phyloP scores from a whole-genome alignment of 768 basidiomycete genomes.

The Boletus rubroflammeus region DNA sequence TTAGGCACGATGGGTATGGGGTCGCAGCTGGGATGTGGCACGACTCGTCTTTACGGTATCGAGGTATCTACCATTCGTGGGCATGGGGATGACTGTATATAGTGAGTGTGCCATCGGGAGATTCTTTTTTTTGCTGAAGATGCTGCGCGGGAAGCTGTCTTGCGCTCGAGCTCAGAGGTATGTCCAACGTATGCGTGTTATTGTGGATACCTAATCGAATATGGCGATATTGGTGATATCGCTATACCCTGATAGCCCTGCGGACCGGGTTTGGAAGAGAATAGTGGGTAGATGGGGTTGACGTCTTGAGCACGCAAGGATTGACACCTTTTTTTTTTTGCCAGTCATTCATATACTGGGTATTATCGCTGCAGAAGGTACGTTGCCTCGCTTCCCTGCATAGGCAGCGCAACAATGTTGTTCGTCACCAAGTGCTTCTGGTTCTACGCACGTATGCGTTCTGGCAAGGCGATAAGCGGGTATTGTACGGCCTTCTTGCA shows the following conservation, averaged over 20 bases:
- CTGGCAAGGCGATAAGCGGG: conserved; percentile 11
- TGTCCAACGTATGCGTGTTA: not conserved
- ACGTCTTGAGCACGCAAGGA: not conserved
- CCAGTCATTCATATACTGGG: conserved; percentile 10
- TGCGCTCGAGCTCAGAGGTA: conserved; percentile 7
- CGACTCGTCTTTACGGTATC: conserved; percentile 16
- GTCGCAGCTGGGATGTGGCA: conserved; percentile 12
- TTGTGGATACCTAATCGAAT: not conserved
- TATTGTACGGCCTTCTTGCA: conserved; percentile 11
- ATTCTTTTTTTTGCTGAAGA: not conserved
- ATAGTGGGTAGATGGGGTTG: conserved; percentile 5
- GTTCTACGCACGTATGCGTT: conserved; percentile 20
- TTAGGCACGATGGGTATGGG: conserved; percentile 21
- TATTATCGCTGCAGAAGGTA: conserved; percentile 12
- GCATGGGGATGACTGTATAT: conserved; percentile 9
- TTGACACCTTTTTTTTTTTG: not conserved
- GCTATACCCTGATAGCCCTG: not conserved
- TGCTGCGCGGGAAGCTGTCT: not conserved
- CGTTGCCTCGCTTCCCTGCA: not conserved
- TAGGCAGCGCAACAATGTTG: not conserved
- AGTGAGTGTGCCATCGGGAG: conserved; percentile 1
- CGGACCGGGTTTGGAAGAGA: not conserved
- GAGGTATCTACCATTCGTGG: conserved; percentile 21
- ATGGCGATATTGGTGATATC: not conserved
- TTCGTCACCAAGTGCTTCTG: conserved; percentile 10